Conservation (phyloP, 2,329 filamentous ascomycete species). For the Paecilomyces sp. region DNA sequence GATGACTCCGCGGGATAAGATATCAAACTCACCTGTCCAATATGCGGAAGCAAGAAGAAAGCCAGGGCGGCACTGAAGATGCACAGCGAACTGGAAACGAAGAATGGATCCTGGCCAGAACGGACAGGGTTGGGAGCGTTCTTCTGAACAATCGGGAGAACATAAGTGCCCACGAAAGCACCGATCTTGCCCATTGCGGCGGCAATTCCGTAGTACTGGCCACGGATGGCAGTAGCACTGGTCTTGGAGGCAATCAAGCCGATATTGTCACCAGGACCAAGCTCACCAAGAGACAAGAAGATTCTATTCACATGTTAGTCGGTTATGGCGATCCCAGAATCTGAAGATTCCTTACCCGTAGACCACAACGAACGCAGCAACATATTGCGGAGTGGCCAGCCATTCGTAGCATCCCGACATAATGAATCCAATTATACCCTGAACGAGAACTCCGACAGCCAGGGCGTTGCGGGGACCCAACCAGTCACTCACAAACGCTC, state of each 20-base stretch:
- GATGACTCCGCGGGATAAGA: neutral
- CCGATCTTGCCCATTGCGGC: slow-evolving; percentile 41
- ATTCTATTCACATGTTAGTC: slow-evolving; percentile 35
- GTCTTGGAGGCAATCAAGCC: slow-evolving; percentile 81
- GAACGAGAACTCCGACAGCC: slow-evolving; percentile 60
- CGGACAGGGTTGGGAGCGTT: slow-evolving; percentile 49
- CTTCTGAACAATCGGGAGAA: slow-evolving; percentile 64
- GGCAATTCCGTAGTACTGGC: slow-evolving; percentile 57
- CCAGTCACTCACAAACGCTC: slow-evolving; percentile 69
- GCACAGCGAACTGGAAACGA: slow-evolving; percentile 70
- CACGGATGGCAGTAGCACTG: slow-evolving; percentile 79
- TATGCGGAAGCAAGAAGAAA: slow-evolving; percentile 63
- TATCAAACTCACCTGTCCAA: slow-evolving; percentile 46
- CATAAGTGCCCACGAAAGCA: slow-evolving; percentile 78
- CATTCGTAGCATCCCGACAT: slow-evolving; percentile 73
- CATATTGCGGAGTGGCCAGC: slow-evolving; percentile 59
- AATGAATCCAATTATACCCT: slow-evolving; percentile 76
- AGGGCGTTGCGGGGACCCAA: slow-evolving; percentile 72
- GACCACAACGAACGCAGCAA: slow-evolving; percentile 70
- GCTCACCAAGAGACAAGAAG: slow-evolving; percentile 69
- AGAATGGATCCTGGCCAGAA: slow-evolving; percentile 80
- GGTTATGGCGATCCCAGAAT: neutral
- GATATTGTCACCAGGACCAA: slow-evolving; percentile 88
- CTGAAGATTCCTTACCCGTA: slow-evolving; percentile 48
- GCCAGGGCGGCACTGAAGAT: slow-evolving; percentile 64